A percentile compares a stretch with the other conserved stretches of the same genome.
These are phyloP conservation scores for Thraustochytrium sp. DNA, from an alignment of 352 stramenopile genomes.

Conservation along the genomic window DNA sequence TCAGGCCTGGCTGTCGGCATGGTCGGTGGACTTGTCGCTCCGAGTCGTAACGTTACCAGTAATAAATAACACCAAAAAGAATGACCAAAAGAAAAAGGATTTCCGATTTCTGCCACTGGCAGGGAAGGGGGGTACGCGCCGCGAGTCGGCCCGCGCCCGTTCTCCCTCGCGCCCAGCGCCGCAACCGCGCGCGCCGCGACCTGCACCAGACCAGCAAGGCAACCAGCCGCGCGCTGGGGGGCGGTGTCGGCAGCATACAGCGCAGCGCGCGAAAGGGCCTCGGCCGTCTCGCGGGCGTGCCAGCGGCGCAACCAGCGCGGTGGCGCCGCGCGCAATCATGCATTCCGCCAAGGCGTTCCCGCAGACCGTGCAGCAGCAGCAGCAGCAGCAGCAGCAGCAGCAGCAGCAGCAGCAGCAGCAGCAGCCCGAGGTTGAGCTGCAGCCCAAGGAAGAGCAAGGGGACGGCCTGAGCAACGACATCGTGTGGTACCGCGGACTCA, in stretches of 20 bases:
- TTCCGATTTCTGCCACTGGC: too few relatives aligned
- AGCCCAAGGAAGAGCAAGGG: neutral
- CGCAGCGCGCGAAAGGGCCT: too few relatives aligned
- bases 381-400: slow-evolving; percentile 4
- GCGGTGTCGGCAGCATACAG: too few relatives aligned
- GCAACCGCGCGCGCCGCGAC: neutral
- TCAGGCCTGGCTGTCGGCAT: too few relatives aligned
- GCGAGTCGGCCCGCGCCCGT: too few relatives aligned
- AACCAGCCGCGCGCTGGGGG: too few relatives aligned
- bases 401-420: neutral
- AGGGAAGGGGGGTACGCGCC: too few relatives aligned
- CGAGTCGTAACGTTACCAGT: too few relatives aligned
- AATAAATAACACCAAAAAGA: too few relatives aligned
- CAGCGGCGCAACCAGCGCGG: neutral
- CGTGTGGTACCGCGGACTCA: too few relatives aligned
- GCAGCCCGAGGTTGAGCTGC: neutral
- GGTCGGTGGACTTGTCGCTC: too few relatives aligned
- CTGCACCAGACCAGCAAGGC: neutral
- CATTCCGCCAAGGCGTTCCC: neutral
- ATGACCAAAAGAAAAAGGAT: too few relatives aligned
- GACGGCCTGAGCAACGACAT: neutral
- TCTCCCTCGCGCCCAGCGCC: neutral
- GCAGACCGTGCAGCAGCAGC: neutral
- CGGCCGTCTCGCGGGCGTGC: neutral
- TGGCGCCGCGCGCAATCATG: neutral